Evolutionary conservation across 148 eudicot genomes (phyloP), one percentile per base, ranked within the genome.

Genomic region (Heliamphora exappendiculata): DNA sequence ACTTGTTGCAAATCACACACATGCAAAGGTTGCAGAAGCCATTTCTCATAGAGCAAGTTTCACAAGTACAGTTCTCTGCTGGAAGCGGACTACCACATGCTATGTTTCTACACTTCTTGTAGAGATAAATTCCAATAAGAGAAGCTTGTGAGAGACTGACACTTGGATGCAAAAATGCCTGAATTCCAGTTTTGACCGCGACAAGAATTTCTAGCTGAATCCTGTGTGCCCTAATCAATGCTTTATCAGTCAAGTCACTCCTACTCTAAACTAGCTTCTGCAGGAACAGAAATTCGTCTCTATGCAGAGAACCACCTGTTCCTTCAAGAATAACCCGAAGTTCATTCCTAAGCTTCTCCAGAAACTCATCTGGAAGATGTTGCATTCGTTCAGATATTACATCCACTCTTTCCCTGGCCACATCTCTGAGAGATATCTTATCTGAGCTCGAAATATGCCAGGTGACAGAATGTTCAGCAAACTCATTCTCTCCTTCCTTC

Each of bases 381-480:
- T 75, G 87, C 91, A 90, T 86, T 60, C 75, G 51, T 24, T 90
- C 91, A 28, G 89, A 85, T 71, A 88, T 79, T 34, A 75, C 36
- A 42, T 90, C 91, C 42, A 88, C 85, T 81, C 88, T 78, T 51
- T 86, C 89, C 67, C 86, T 53, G 36, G 88, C 86, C 65, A 90
- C 78, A 37, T 90, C 91, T 67, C 77, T 79, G 2, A 95, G 91
- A 59, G 88, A 86, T 70, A 95, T 80, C 85, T 88, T 92, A 63
- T 92, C 97, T 22, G 93, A 91, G 39, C 82, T 88, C 33, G 96
- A 92, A 26, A 86, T 80, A 72, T 79, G 86, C 7, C 92, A 87
- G 34, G 88, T 85, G 28, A 94, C 96, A 4, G 98, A 92, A 83
- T 88, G 92, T 78, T 94, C 98, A 45, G 93, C 85, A 68, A 81